Evolutionary conservation across 2,329 filamentous ascomycete genomes (phyloP), one percentile per base, ranked within the genome.

Genomic region (Chaetomium sp.): DNA sequence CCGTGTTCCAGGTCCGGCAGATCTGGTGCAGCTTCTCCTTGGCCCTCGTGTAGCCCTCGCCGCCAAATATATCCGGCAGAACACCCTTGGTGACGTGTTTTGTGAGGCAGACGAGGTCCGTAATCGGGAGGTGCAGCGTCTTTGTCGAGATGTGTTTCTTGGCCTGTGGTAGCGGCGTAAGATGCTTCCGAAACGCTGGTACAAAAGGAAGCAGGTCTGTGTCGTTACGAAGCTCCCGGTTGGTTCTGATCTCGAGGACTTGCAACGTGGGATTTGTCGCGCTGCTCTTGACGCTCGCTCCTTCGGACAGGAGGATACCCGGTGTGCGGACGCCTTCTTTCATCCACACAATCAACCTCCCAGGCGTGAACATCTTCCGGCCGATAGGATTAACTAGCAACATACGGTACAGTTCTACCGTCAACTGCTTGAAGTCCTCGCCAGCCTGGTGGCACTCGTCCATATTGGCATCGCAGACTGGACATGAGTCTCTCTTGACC

Each of bases 201-300:
- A 96, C 78, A 73, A 93, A 98, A 0, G 95, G 93, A 12, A 99
- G 81, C 42, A 96, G 82, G 73, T 98, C 94, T n/a, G 89, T 91
- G 19, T 90, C 86, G 72, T 93, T 88, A 45, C 92, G 86, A 63
- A 87, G 85, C 63, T 87, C 84, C 63, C 90, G 84, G 47, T 87
- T 80, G 1, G 88, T 85, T 67, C 85, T 88, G 68, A 97, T 87
- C 72, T 95, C 92, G 53, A 95, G 84, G 1, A 97, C 85, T 70
- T 92, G 90, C 16, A 97, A 78, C 8, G 83, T 89, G 1, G 92
- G 90, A 57, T 85, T 82, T 23, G 85, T 81, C 4, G 79, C 74
- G 1, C 80, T 78, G 23, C 78, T 78, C 65, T 88, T 88, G 60
- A 84, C 85, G 68, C 84, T 88, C 23, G 88, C 82, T 8, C 92